A percentile compares a stretch with the other conserved stretches of the same genome.
Evolutionary conservation across 495 filamentous ascomycete species (phyloP).

Genomic region (Penicilliopsis zonata): DNA sequence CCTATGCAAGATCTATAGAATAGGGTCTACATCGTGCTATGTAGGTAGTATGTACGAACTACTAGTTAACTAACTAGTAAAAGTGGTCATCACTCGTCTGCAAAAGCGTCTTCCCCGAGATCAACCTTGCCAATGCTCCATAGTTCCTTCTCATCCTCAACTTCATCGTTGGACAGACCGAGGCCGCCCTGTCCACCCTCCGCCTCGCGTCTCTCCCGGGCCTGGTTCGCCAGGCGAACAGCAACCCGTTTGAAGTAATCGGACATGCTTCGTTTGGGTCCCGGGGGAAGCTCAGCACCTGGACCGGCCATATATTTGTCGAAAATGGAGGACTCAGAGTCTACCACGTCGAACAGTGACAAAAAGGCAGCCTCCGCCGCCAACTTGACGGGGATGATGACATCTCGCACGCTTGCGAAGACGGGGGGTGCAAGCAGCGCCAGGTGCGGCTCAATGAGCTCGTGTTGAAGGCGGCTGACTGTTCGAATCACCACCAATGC

Average conservation of each 20-base stretch:
- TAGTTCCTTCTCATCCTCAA: constrained; percentile 88
- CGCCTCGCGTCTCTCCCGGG: constrained; percentile 76
- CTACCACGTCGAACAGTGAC: constrained; percentile 83
- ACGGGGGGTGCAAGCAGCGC: constrained; percentile 65
- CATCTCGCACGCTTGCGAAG: constrained; percentile 82
- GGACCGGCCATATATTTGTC: constrained; percentile 73
- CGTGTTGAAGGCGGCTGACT: constrained; percentile 59
- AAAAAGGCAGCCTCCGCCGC: constrained; percentile 92
- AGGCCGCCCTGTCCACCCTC: constrained; percentile 81
- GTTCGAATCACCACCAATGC: constrained; percentile 85
- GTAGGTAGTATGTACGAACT: too few relatives aligned
- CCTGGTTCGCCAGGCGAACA: constrained; percentile 67
- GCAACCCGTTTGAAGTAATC: constrained; percentile 96
- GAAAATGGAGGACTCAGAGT: constrained; percentile 74
- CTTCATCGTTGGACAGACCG: constrained; percentile 75
- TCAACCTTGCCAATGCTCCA: constrained; percentile 93
- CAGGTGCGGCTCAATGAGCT: constrained; percentile 69
- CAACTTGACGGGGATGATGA: constrained; percentile 92
- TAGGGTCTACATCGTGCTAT: too few relatives aligned
- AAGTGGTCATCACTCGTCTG: constrained; percentile 24
- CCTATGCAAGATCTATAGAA: too few relatives aligned
- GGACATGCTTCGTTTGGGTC: constrained; percentile 77
- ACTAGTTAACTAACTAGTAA: too few relatives aligned
- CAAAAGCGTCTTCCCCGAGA: constrained; percentile 55
- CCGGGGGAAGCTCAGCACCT: constrained; percentile 47